A percentile compares a stretch with the other conserved stretches of the same genome.
Conservation (phyloP, 2,329 filamentous ascomycete genomes). For the Fonsecaea nubica region DNA sequence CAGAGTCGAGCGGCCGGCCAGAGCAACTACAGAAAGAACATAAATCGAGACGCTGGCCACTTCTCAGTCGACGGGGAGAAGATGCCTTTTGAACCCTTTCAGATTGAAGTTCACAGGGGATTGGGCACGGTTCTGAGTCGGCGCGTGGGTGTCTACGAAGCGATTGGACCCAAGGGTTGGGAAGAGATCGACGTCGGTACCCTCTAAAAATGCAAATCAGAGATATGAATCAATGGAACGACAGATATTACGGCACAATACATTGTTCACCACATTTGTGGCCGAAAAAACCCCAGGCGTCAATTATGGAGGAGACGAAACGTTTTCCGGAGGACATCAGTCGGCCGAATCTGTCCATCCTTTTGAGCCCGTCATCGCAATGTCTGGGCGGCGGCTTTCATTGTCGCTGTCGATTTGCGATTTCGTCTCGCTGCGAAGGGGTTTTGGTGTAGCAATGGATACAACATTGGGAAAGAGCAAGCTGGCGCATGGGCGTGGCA, state of each 20-base stretch:
- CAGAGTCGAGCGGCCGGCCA: slow-evolving; percentile 17
- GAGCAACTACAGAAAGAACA: slow-evolving; percentile 9
- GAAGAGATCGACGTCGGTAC: slow-evolving; percentile 23
- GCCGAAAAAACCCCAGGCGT: not conserved
- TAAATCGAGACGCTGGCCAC: slow-evolving; percentile 72
- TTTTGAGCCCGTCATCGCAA: not conserved
- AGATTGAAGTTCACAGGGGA: slow-evolving; percentile 83
- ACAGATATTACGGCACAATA: not conserved
- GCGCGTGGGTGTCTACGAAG: slow-evolving; percentile 72
- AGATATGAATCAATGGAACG: not conserved
- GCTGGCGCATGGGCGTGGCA: not conserved
- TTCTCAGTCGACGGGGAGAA: slow-evolving; percentile 95
- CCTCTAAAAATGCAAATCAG: not conserved
- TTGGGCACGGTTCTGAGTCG: slow-evolving; percentile 86
- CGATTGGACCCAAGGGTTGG: slow-evolving; percentile 42
- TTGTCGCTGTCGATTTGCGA: not conserved
- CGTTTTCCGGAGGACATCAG: not conserved
- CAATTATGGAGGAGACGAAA: not conserved
- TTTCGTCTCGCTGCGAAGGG: not conserved
- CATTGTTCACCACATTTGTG: too few relatives aligned
- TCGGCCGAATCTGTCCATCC: not conserved
- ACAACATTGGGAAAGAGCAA: not conserved
- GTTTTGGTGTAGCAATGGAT: not conserved
- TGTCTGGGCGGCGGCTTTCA: not conserved
- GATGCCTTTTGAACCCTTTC: slow-evolving; percentile 85